Conservation (phyloP, 495 filamentous ascomycete genomes). For the Tricharina praecox region DNA sequence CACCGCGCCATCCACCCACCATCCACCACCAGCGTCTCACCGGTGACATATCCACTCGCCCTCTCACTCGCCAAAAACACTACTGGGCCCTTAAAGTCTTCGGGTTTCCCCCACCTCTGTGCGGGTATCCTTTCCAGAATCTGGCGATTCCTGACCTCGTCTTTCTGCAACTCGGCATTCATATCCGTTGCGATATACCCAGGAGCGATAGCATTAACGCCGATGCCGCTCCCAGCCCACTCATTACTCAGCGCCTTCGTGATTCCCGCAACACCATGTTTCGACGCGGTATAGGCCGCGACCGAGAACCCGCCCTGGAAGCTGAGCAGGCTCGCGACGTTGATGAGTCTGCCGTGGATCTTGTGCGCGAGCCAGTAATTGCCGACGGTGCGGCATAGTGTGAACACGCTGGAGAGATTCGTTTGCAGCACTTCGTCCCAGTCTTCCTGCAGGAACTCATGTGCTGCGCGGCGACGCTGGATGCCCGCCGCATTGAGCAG, state of each 20-base stretch:
- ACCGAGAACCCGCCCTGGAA: slow-evolving; percentile 89
- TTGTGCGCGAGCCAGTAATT: slow-evolving; percentile 58
- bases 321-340: slow-evolving; percentile 64
- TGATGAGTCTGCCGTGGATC: slow-evolving; percentile 57
- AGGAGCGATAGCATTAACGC: slow-evolving; percentile 64
- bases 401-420: slow-evolving; percentile 71
- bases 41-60: slow-evolving; percentile 66
- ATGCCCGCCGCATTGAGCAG: slow-evolving; percentile 78
- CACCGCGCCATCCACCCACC: slow-evolving; percentile 90
- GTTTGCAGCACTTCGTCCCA: slow-evolving; percentile 76
- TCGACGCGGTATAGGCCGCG: slow-evolving; percentile 77
- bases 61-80: slow-evolving; percentile 56
- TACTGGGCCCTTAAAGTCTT: slow-evolving; percentile 75
- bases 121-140: slow-evolving; percentile 74
- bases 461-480: slow-evolving; percentile 58
- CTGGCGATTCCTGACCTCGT: slow-evolving; percentile 47
- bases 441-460: slow-evolving; percentile 63
- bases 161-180: slow-evolving; percentile 67
- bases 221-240: slow-evolving; percentile 63
- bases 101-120: slow-evolving; percentile 68
- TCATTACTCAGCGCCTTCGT: slow-evolving; percentile 81
- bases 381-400: slow-evolving; percentile 65
- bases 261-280: slow-evolving; percentile 71
- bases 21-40: slow-evolving; percentile 67
- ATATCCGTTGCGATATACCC: slow-evolving; percentile 70